These are phyloP conservation scores for Buxus sempervirens DNA, from an alignment of 164 flowering plant genomes.

Conservation along the genomic window DNA sequence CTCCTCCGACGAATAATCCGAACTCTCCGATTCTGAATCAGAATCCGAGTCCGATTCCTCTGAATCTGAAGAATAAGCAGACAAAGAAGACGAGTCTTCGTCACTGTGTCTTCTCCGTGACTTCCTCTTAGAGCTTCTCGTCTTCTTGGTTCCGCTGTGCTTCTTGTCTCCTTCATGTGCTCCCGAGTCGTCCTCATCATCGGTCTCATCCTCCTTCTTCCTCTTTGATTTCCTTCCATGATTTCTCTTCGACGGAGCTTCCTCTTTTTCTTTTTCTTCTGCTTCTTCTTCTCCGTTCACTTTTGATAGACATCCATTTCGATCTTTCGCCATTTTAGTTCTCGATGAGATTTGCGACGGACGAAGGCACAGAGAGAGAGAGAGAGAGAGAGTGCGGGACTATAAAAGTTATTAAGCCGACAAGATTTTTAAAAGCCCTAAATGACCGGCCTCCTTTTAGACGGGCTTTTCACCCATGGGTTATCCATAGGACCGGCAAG, in stretches of 20 bases:
- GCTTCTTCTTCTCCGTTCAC: conserved; percentile 14
- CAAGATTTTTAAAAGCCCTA: too few species aligned
- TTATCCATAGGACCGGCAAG: too few species aligned
- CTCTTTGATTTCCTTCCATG: conserved; percentile 24
- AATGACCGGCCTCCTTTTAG: too few species aligned
- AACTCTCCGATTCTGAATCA: conserved; percentile 17
- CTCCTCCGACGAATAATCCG: conserved; percentile 15
- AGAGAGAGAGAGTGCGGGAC: too few species aligned
- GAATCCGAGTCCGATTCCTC: conserved; percentile 15
- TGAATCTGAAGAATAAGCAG: conserved; percentile 6
- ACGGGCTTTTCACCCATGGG: too few species aligned
- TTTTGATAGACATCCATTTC: conserved; percentile 24
- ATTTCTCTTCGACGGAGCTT: conserved; percentile 16
- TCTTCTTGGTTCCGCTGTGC: conserved; percentile 4
- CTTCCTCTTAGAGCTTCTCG: conserved; percentile 11
- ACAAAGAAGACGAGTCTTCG: conserved; percentile 13
- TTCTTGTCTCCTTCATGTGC: conserved; percentile 8
- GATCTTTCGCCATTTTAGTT: conserved; percentile 32
- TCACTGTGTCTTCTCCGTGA: conserved; percentile 16
- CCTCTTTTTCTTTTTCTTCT: conserved; percentile 2
- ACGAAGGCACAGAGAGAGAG: conserved; percentile 2
- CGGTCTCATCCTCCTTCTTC: conserved; percentile 15
- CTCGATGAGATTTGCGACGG: neutral
- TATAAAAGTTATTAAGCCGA: too few species aligned
- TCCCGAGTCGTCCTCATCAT: neutral